Base-by-base conservation (phyloP, 345 rosid genomes). In the Brassica incana region DNA sequence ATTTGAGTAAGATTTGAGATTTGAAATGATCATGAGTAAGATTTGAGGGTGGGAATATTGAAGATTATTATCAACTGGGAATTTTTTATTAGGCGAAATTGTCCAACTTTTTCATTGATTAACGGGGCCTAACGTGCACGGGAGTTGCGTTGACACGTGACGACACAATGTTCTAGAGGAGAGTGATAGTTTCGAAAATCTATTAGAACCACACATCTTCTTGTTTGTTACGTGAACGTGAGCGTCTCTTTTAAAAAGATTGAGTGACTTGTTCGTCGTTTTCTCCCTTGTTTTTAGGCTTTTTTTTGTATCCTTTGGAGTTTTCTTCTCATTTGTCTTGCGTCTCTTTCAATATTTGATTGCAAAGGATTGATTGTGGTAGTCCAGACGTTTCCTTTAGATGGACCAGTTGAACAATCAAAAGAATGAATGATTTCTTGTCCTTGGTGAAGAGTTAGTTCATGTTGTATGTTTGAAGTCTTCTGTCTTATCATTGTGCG, bases 71-170 rank as follows among this genome's bases (percentile, higher is more conserved):
- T 71, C 5, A 35, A 32, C 18, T 50, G 35, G 70, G 38, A 32
- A 35, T 50, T 9, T 7, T 48, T 33, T 16, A 63, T 77, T 69
- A 70, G 45, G 59, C 48, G 5, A 65, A 35, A 40, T 36, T 78
- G 72, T 65, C 27, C 0, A 33, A 25, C 12, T 38, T 78, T 54
- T 58, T 36, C 20, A 35, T 69, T 63, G 75, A 70, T 35, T 62
- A 40, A 54, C 0, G 43, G 71, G 69, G 20, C 5, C 76, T 80
- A 80, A 80, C 80, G 83, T 80, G 83, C 45, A 80, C 72, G 83
- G 68, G 29, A 52, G 58, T 38, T 52, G 67, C 30, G 20, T 25
- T 36, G 61, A 74, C 61, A 36, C 61, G 67, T 75, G 80, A 80
- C 6, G 66, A 69, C n/a, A 38, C 79, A 80, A 64, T 58, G 8